Percentiles rank a stretch among this genome's conserved stretches.
Conservation (phyloP, 2,329 filamentous ascomycete species). For the Trichophyton rubrum region DNA sequence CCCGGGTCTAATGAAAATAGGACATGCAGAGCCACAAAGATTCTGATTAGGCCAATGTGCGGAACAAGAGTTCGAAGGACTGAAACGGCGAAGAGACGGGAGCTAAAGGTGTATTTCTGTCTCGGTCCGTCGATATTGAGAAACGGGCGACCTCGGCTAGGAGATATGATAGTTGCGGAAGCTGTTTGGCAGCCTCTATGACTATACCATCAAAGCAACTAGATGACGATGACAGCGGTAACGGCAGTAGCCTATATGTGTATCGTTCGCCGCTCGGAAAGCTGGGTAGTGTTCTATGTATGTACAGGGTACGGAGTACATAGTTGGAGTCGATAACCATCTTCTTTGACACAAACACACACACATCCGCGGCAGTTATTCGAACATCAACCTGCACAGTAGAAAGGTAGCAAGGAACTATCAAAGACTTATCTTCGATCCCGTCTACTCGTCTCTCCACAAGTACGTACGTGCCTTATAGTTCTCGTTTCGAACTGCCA, state of each 20-base stretch:
- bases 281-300: too few species aligned
- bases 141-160: background rate
- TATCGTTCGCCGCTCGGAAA: background rate
- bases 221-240: background rate
- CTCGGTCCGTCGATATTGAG: background rate
- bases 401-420: background rate
- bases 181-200: background rate
- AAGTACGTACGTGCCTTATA: background rate
- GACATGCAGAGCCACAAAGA: background rate
- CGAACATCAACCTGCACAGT: background rate
- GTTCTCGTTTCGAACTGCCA: constrained; percentile 2
- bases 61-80: background rate
- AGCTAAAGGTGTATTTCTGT: background rate
- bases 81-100: background rate
- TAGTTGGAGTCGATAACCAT: background rate
- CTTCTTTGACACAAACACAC: background rate
- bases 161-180: too few species aligned
- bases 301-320: too few species aligned
- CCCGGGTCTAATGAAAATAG: background rate
- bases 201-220: too few species aligned
- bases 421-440: background rate
- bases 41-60: background rate
- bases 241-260: background rate
- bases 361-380: background rate
- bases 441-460: background rate